Evolutionary conservation across 805 yeast species (phyloP).

Genomic region (Lipomyces mesembrius): DNA sequence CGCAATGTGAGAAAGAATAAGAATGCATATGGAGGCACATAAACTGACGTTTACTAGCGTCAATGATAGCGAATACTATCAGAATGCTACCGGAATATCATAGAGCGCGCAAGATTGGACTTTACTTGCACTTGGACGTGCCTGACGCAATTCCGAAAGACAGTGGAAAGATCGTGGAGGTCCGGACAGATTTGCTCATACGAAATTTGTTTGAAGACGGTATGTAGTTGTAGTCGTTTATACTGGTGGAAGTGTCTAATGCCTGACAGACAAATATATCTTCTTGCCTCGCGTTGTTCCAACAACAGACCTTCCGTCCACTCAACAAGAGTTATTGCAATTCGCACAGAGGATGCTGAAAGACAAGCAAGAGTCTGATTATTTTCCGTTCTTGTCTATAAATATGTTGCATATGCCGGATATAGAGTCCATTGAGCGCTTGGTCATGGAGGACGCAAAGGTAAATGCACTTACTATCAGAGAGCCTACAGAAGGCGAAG

Average conservation of each 20-base stretch:
- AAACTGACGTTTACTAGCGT: slow-evolving; percentile 9
- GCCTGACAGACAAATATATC: slow-evolving; percentile 38
- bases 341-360: not conserved
- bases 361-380: not conserved
- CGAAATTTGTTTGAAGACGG: slow-evolving; percentile 54
- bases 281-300: slow-evolving; percentile 56
- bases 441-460: not conserved
- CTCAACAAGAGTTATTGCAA: not conserved
- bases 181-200: slow-evolving; percentile 63
- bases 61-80: slow-evolving; percentile 35
- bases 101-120: slow-evolving; percentile 57
- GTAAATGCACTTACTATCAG: not conserved
- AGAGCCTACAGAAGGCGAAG: slow-evolving; percentile 15
- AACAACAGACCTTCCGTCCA: not conserved
- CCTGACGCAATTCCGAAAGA: slow-evolving; percentile 12
- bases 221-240: slow-evolving; percentile 43
- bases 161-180: slow-evolving; percentile 49
- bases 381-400: slow-evolving; percentile 14
- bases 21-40: not conserved
- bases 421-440: slow-evolving; percentile 3
- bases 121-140: slow-evolving; percentile 77
- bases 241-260: not conserved
- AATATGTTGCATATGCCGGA: slow-evolving; percentile 13
- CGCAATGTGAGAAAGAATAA: slow-evolving; percentile 18
- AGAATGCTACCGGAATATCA: slow-evolving; percentile 48